These are phyloP conservation scores for Arabidopsis lyrata DNA, from an alignment of 441 rosid genomes.

Conservation along the genomic window DNA sequence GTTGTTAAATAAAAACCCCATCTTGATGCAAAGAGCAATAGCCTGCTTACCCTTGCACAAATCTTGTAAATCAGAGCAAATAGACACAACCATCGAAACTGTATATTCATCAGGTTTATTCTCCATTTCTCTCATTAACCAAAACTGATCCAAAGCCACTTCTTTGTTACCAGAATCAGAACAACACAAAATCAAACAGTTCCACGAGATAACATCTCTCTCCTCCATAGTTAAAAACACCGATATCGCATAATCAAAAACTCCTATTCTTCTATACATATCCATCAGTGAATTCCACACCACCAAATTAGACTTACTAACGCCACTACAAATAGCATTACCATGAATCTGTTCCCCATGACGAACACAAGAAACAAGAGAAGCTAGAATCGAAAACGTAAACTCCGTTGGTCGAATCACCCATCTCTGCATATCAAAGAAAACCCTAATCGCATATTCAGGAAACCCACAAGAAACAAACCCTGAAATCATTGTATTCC, in stretches of 20 bases:
- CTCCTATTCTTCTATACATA: constrained; percentile 71
- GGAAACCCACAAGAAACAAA: constrained; percentile 51
- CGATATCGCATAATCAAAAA: constrained; percentile 52
- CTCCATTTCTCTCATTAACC: constrained; percentile 56
- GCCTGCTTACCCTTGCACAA: constrained; percentile 72
- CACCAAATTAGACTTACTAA: constrained; percentile 54
- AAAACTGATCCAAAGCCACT: constrained; percentile 55
- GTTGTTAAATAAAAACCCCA: constrained; percentile 69
- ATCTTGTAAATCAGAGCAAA: constrained; percentile 58
- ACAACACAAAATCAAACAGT: constrained; percentile 62
- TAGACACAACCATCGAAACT: constrained; percentile 50
- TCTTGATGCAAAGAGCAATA: constrained; percentile 63
- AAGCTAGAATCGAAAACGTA: constrained; percentile 62
- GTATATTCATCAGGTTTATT: constrained; percentile 63
- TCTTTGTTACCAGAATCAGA: constrained; percentile 54
- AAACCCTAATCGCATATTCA: constrained; percentile 49
- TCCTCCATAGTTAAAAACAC: constrained; percentile 61
- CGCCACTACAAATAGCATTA: constrained; percentile 55
- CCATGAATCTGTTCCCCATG: constrained; percentile 71
- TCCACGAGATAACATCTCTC: constrained; percentile 75
- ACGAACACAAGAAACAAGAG: constrained; percentile 49
- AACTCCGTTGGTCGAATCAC: constrained; percentile 57
- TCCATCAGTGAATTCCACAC: constrained; percentile 73
- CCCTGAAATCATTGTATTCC: constrained; percentile 73
- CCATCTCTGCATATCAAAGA: constrained; percentile 58